phyloP scores from a whole-genome alignment of 768 basidiomycete species.

The Kwoniella mangroviensis region DNA sequence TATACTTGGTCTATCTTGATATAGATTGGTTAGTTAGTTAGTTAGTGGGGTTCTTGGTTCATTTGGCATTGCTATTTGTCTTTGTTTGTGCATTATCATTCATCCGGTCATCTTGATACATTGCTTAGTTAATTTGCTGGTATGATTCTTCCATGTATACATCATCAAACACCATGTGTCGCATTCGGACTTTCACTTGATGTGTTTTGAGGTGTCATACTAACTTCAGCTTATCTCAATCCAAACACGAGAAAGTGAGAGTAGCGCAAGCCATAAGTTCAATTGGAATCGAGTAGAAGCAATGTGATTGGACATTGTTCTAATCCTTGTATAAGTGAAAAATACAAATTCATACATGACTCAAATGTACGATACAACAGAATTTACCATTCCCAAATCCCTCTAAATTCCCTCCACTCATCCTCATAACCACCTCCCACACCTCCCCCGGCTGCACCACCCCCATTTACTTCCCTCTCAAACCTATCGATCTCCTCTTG shows the following conservation, averaged over 20 bases:
- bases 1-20: no score
- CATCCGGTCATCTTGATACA: not conserved
- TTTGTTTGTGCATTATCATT: not conserved
- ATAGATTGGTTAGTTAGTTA: not conserved
- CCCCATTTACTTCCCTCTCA: constrained; percentile 45
- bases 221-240: no score
- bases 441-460: not conserved
- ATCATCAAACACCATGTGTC: not conserved
- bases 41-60: not conserved
- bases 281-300: no score
- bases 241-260: no score
- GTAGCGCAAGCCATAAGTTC: no score
- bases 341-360: no score
- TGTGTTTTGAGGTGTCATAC: no score
- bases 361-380: not conserved
- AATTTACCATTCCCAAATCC: constrained; percentile 29
- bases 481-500: constrained; percentile 52
- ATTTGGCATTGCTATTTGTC: not conserved
- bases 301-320: no score
- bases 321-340: not conserved
- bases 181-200: no score
- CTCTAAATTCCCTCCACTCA: constrained; percentile 25
- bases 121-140: not conserved
- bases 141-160: not conserved
- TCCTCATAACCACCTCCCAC: constrained; percentile 13